Conservation (phyloP, 2,329 filamentous ascomycete genomes). For the Triangularia verruculosa region DNA sequence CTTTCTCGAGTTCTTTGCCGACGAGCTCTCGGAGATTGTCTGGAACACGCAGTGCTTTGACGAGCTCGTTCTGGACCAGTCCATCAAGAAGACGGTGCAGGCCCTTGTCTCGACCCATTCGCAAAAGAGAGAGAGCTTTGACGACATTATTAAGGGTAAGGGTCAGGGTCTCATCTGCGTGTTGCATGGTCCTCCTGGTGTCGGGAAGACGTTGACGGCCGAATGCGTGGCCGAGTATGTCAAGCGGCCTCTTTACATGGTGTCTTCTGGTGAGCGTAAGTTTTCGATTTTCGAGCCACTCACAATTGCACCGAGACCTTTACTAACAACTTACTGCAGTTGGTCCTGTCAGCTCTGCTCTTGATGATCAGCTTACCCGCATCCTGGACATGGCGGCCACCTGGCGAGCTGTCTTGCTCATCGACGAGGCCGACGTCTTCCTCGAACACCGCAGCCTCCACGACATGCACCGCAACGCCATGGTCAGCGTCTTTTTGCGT, state of each 20-base stretch:
- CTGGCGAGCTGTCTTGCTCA: slow-evolving; percentile 34
- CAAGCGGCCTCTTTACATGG: slow-evolving; percentile 35
- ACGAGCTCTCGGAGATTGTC: slow-evolving; percentile 21
- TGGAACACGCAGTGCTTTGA: slow-evolving; percentile 27
- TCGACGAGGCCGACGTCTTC: slow-evolving; percentile 42
- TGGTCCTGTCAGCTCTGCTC: slow-evolving; percentile 29
- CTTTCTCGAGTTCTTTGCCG: slow-evolving; percentile 26
- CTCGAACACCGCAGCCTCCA: slow-evolving; percentile 33
- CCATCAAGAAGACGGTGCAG: slow-evolving; percentile 30
- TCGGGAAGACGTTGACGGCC: slow-evolving; percentile 38
- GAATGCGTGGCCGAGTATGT: slow-evolving; percentile 38
- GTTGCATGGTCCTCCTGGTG: slow-evolving; percentile 36
- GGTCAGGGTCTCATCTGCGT: slow-evolving; percentile 36
- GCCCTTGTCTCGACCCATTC: slow-evolving; percentile 30
- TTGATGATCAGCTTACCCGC: slow-evolving; percentile 20
- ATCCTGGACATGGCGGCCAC: slow-evolving; percentile 27
- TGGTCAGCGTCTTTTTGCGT: slow-evolving; percentile 39
- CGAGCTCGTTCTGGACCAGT: slow-evolving; percentile 22
- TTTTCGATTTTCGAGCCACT: no score
- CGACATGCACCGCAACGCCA: slow-evolving; percentile 36
- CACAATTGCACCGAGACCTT: no score
- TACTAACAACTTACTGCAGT: slow-evolving; percentile 18
- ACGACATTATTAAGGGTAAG: slow-evolving; percentile 37
- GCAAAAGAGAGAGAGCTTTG: slow-evolving; percentile 23
- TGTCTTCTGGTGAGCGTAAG: slow-evolving; percentile 37